Percentiles rank a stretch among this genome's conserved stretches.
phyloP scores from a whole-genome alignment of 352 stramenopile genomes.

The Phytophthora constricta region DNA sequence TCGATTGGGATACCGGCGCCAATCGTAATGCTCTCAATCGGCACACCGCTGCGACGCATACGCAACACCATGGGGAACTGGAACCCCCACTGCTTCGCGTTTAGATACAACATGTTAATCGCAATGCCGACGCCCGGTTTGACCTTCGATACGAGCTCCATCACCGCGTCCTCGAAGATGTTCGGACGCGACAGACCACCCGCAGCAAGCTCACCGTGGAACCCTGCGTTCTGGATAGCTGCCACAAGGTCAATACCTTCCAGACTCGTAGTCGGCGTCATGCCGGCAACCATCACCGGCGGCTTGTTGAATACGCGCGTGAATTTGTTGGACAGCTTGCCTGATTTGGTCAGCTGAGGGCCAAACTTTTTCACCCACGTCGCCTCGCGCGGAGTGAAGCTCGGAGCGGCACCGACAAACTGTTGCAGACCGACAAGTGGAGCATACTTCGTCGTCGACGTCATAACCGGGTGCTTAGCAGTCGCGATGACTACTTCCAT shows the following conservation, averaged over 20 bases:
- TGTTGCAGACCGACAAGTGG: slow-evolving; percentile 49
- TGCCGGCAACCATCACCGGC: slow-evolving; percentile 83
- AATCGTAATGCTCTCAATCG: slow-evolving; percentile 91
- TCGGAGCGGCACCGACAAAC: slow-evolving; percentile 40
- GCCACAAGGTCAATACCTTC: slow-evolving; percentile 86
- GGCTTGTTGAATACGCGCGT: slow-evolving; percentile 77
- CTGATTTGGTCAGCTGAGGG: slow-evolving; percentile 48
- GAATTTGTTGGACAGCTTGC: slow-evolving; percentile 74
- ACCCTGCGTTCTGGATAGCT: slow-evolving; percentile 81
- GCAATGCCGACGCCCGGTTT: slow-evolving; percentile 74
- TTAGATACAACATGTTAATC: slow-evolving; percentile 92
- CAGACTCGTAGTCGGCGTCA: slow-evolving; percentile 88
- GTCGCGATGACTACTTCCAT: slow-evolving; percentile 60
- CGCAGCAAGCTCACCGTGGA: slow-evolving; percentile 78
- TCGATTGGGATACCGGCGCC: slow-evolving; percentile 83
- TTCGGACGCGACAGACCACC: slow-evolving; percentile 71
- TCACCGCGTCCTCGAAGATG: slow-evolving; percentile 77
- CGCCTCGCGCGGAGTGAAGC: slow-evolving; percentile 2
- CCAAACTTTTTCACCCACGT: slow-evolving; percentile 68
- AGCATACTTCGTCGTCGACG: slow-evolving; percentile 23
- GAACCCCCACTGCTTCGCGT: slow-evolving; percentile 90
- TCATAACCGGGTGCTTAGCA: slow-evolving; percentile 45
- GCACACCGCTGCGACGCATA: slow-evolving; percentile 75
- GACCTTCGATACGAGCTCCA: slow-evolving; percentile 74
- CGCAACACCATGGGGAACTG: slow-evolving; percentile 90